Conservation (phyloP, 2,329 filamentous ascomycete genomes). For the Xylaria sp. region DNA sequence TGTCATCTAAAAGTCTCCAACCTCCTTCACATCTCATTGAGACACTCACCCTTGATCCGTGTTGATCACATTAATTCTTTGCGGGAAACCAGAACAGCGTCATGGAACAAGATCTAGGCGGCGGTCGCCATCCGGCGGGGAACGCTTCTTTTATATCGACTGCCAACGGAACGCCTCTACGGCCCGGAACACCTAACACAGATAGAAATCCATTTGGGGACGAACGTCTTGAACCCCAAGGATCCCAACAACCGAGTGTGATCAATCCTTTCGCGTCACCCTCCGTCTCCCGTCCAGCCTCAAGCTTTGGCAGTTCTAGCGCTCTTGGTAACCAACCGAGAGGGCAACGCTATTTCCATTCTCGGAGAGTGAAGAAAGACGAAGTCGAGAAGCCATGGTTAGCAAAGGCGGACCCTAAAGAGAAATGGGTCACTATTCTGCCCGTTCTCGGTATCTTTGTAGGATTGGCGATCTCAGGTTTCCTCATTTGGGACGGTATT, state of each 20-base stretch:
- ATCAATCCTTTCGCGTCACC: constrained; percentile 61
- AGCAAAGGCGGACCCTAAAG: constrained; percentile 76
- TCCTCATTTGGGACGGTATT: constrained; percentile 81
- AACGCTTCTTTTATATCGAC: constrained; percentile 54
- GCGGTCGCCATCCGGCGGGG: constrained; percentile 43
- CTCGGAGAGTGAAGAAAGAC: constrained; percentile 76
- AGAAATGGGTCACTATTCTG: constrained; percentile 89
- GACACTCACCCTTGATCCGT: background rate
- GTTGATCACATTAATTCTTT: background rate
- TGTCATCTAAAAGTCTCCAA: background rate
- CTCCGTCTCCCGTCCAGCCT: constrained; percentile 57
- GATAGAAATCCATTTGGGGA: constrained; percentile 57
- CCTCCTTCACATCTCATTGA: background rate
- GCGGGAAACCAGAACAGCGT: background rate
- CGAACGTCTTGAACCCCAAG: constrained; percentile 43
- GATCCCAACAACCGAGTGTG: constrained; percentile 38
- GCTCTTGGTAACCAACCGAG: constrained; percentile 53
- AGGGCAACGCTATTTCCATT: constrained; percentile 74
- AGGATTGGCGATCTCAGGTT: constrained; percentile 74
- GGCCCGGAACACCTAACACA: constrained; percentile 57
- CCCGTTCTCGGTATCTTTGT: constrained; percentile 77
- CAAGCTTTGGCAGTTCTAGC: constrained; percentile 60
- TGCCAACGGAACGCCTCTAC: constrained; percentile 54
- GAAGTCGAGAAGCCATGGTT: constrained; percentile 83
- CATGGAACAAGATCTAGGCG: constrained; percentile 43